Evolutionary conservation across 2,329 filamentous ascomycete species (phyloP).

Genomic region (Venturia carpophila): DNA sequence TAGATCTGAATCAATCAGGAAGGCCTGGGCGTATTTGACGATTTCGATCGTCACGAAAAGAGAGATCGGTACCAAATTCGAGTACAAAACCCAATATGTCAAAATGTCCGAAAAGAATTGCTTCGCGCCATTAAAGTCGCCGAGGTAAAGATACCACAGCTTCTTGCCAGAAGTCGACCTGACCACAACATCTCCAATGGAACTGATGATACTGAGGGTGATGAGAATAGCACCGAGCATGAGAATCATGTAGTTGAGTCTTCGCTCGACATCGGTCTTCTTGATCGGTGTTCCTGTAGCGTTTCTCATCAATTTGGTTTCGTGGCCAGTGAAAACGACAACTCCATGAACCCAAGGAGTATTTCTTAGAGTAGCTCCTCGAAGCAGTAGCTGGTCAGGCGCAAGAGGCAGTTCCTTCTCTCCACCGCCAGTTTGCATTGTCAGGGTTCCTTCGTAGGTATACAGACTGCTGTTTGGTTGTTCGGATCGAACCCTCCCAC

Average conservation of each 20-base stretch:
- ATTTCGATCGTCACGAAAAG: conserved; percentile 96
- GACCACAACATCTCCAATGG: conserved; percentile 79
- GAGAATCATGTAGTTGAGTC: conserved; percentile 89
- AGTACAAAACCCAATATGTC: conserved; percentile 98
- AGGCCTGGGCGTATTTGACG: conserved; percentile 97
- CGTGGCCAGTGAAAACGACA: conserved; percentile 94
- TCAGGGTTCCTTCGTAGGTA: conserved; percentile 94
- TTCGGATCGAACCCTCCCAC: conserved; percentile 83
- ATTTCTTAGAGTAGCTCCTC: conserved; percentile 89
- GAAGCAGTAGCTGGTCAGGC: conserved; percentile 85
- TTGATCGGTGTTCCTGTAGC: conserved; percentile 97
- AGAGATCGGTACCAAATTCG: conserved; percentile 91
- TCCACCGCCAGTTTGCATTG: conserved; percentile 79
- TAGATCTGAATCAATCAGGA: conserved; percentile 92
- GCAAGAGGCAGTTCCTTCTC: conserved; percentile 87
- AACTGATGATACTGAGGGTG: conserved; percentile 77
- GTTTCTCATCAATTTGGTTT: conserved; percentile 98
- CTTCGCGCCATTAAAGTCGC: conserved; percentile 56
- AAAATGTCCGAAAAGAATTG: conserved; percentile 92
- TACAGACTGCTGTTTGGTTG: conserved; percentile 98
- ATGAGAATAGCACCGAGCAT: conserved; percentile 81
- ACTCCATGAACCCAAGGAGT: conserved; percentile 95
- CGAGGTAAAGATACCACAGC: conserved; percentile 66
- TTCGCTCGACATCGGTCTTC: conserved; percentile 86
- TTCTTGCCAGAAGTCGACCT: conserved; percentile 55